Percentiles rank a stretch among this genome's conserved stretches.
Conservation (phyloP, 768 basidiomycete species). For the Dictyophora rubrovolvata region DNA sequence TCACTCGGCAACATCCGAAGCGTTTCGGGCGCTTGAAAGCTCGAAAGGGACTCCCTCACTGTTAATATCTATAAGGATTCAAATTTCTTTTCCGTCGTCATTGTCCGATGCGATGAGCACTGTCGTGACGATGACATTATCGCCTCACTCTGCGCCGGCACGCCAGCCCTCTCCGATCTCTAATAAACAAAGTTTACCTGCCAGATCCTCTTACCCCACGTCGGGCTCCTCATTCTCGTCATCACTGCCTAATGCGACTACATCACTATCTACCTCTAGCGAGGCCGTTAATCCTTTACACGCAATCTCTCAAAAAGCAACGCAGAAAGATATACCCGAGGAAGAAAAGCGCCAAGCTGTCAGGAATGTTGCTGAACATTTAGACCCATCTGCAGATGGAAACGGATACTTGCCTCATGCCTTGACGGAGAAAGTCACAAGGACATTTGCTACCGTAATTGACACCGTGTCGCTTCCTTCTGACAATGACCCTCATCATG, state of each 20-base stretch:
- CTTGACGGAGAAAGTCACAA: conserved; percentile 1
- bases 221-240: conserved; percentile 3
- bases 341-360: not conserved
- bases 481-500: not conserved
- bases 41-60: no score
- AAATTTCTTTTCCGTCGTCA: not conserved
- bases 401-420: not conserved
- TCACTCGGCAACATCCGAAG: not conserved
- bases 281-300: conserved; percentile 7
- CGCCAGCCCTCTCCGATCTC: not conserved
- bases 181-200: not conserved
- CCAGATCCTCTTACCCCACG: not conserved
- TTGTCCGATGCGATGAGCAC: not conserved
- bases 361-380: not conserved
- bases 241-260: not conserved
- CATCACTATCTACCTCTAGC: not conserved
- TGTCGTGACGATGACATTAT: conserved; percentile 6
- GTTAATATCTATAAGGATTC: no score
- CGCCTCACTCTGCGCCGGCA: not conserved
- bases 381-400: not conserved
- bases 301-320: not conserved
- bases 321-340: not conserved
- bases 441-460: not conserved
- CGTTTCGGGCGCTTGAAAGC: not conserved
- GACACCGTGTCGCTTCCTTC: not conserved